Percentiles rank a stretch among this genome's conserved stretches.
Conservation (phyloP, 2,329 filamentous ascomycete species). For the Aureobasidium lini region DNA sequence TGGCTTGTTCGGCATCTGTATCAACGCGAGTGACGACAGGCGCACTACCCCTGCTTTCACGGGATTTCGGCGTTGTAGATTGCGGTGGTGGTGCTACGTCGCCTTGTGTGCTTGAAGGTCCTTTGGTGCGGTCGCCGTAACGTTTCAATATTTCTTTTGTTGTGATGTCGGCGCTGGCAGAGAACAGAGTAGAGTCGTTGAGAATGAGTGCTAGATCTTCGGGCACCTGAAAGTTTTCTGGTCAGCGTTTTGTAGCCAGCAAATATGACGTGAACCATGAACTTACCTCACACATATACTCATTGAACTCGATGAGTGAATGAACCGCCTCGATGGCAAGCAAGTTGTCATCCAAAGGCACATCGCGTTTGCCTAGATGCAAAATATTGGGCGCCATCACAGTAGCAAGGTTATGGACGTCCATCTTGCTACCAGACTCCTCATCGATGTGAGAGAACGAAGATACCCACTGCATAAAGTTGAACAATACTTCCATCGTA, state of each 20-base stretch:
- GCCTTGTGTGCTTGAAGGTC: conserved; percentile 25
- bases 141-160: conserved; percentile 95
- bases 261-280: not conserved
- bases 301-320: conserved; percentile 83
- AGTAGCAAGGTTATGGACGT: conserved; percentile 92
- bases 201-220: conserved; percentile 83
- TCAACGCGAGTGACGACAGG: conserved; percentile 65
- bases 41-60: conserved; percentile 36
- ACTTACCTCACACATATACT: conserved; percentile 93
- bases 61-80: conserved; percentile 19
- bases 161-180: conserved; percentile 75
- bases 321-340: conserved; percentile 89
- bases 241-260: conserved; percentile 19
- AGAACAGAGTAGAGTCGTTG: conserved; percentile 75
- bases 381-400: conserved; percentile 95
- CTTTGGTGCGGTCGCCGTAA: conserved; percentile 74
- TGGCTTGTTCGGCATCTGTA: conserved; percentile 67
- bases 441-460: conserved; percentile 97
- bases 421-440: conserved; percentile 97
- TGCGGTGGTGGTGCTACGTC: conserved; percentile 22
- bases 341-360: conserved; percentile 72
- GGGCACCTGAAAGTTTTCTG: conserved; percentile 59
- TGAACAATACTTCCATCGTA: conserved; percentile 89
- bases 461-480: conserved; percentile 93
- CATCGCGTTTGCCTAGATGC: conserved; percentile 49